A percentile compares a stretch with the other conserved stretches of the same genome.
Conservation (phyloP, 2,329 filamentous ascomycete genomes). For the Trichoderma atroviride region DNA sequence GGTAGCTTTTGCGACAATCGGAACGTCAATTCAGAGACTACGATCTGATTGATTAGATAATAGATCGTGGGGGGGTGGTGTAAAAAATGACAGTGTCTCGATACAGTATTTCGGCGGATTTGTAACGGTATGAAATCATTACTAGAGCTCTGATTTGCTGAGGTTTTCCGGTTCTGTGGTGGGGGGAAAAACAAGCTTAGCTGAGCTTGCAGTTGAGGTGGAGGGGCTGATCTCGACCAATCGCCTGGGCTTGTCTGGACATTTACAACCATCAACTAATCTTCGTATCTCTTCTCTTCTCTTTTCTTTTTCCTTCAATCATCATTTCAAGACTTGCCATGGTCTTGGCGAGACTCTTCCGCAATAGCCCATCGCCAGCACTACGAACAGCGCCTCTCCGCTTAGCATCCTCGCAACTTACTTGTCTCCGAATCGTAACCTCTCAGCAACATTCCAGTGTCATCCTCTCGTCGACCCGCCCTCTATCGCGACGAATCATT, state of each 20-base stretch:
- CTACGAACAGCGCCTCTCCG: background rate
- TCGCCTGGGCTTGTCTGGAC: background rate
- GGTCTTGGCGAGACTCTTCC: conserved; percentile 29
- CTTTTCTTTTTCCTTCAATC: background rate
- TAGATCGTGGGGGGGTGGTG: conserved; percentile 33
- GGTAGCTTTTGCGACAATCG: background rate
- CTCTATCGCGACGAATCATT: background rate
- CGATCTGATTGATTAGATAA: conserved; percentile 47
- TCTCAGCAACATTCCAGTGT: background rate
- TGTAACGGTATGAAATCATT: conserved; percentile 43
- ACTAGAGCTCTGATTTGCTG: background rate
- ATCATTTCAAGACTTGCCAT: background rate
- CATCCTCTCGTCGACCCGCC: background rate
- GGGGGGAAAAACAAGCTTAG: conserved; percentile 12
- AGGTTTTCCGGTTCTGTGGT: background rate
- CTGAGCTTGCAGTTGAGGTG: background rate
- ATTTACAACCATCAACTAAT: background rate
- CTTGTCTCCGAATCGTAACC: background rate
- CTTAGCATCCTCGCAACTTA: background rate
- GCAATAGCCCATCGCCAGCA: background rate
- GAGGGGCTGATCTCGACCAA: background rate
- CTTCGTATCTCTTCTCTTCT: background rate
- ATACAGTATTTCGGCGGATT: background rate
- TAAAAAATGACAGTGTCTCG: conserved; percentile 30
- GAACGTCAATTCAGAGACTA: background rate